Base-by-base conservation (phyloP, 129 eudicot genomes). In the Kitagawia praeruptora region DNA sequence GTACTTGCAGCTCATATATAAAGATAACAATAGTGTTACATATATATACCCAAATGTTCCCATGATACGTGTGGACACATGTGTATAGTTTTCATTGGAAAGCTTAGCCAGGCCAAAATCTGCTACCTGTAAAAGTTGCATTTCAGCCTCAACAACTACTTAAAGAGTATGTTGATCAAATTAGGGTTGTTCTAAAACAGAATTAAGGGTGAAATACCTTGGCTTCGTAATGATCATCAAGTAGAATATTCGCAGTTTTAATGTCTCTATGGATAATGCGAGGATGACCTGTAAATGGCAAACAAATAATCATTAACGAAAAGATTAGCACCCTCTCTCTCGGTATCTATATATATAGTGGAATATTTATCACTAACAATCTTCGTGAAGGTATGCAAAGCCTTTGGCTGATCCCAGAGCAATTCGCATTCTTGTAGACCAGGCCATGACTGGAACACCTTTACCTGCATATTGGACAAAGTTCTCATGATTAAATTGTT, bases 81-180 rank as follows among this genome's bases (percentile, higher is more conserved):
- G 97, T 31, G 93, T 92, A 78, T 81, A 10, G 42, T 83, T 88
- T 83, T 92, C 96, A 23, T 77, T 18, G 61, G 95, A 92, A 77
- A 92, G 93, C 82, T 92, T 92, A 54, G 97, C 97, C 48, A 92
- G 77, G 31, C 97, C 97, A 82, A 92, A 92, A 82, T 92, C 97
- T 46, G 97, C 89, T 54, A 92, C 97, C 97, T 89, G 46, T 79
- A 58, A 25, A 78, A 49, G 38, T 25, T 42, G 64, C 18, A 82
- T 49, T 61, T 46, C 71, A 67, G 78, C 70, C 31, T 74, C 67
- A 74, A 51, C 75, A 77, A 11, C 4, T 13, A 45, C 10, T 39
- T 3, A 8, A 61, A 23, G 6, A 12, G 13, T 40, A 53, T 53
- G 25, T 18, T 76, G 8, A 38, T 61, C 34, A 61, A 25, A n/a